Evolutionary conservation across 1,284 basidiomycete species (phyloP), one percentile per base, ranked within the genome.

Genomic region (Microbotryum silenes-acaulis): DNA sequence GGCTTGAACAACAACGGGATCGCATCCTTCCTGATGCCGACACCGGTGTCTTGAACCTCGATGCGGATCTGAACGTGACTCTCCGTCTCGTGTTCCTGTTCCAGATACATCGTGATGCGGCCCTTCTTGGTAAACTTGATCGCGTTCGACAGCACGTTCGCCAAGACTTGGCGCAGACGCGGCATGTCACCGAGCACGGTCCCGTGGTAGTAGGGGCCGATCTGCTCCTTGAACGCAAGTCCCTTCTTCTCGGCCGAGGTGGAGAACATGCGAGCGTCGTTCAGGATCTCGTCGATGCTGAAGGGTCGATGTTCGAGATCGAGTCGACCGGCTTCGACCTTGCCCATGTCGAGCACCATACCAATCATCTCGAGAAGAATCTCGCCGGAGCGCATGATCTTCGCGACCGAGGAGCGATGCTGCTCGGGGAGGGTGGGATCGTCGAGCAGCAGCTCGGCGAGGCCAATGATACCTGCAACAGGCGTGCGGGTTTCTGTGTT

Each of bases 301-400:
- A 76, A 76, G 0, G 75, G 71, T 12, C 68, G 64, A 54, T 64
- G 66, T 47, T 76, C 75, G 49, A 76, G 67, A 45, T 75, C 74
- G 54, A 76, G 71, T 67, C 75, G 74, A 54, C 74, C 75, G 5
- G 74, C 71, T 63, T 76, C 75, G 47, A 76, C 72, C 62, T 76
- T 76, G 56, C 71, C 71, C 53, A 76, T 73, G 61, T 76, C 75
- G 56, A 74, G 68, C 1, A 71, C 68, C 29, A 63, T 58, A 3
- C 68, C 68, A 16, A 71, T 60, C 58, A 71, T 59, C 46, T 71
- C 64, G 4, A 71, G 63, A 2, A 71, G 54, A 12, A 68, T 66
- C 25, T 71, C 70, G 14, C 68, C 66, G 0, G 66, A 65, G 3
- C 66, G 62, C 29, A 70, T n/a, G 47, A 67, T 64, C 59, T 71